A percentile compares a stretch with the other conserved stretches of the same genome.
phyloP scores from a whole-genome alignment of 345 rosid genomes.

The Brassica carinata region DNA sequence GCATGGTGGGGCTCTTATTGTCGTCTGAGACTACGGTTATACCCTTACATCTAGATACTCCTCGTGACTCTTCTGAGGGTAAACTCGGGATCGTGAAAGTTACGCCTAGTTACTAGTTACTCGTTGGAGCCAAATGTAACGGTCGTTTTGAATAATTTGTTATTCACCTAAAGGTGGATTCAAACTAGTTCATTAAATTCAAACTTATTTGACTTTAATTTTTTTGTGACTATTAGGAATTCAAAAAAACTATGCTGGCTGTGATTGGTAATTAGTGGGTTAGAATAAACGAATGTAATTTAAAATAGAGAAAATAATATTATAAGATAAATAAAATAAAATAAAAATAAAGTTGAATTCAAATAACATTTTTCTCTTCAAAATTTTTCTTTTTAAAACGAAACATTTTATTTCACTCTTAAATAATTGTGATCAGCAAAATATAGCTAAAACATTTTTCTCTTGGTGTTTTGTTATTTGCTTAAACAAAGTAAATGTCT shows the following conservation, averaged over 20 bases:
- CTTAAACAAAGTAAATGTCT: not conserved
- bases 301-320: no score
- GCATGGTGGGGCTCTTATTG: slow-evolving; percentile 25
- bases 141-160: slow-evolving; percentile 25
- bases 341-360: no score
- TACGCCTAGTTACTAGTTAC: not conserved
- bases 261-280: no score
- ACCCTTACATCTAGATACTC: not conserved
- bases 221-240: not conserved
- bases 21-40: slow-evolving; percentile 31
- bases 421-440: not conserved
- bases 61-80: slow-evolving; percentile 5
- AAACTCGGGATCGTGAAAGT: not conserved
- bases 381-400: no score
- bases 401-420: not conserved
- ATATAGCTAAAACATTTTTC: no score
- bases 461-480: not conserved
- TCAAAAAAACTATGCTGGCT: not conserved
- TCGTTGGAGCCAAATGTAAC: slow-evolving; percentile 36
- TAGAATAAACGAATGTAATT: no score
- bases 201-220: not conserved
- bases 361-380: not conserved
- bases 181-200: not conserved
- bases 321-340: no score
- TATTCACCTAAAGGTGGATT: not conserved